These are phyloP conservation scores for Calonectria hawksworthii DNA, from an alignment of 2,329 filamentous ascomycete species.

Conservation along the genomic window DNA sequence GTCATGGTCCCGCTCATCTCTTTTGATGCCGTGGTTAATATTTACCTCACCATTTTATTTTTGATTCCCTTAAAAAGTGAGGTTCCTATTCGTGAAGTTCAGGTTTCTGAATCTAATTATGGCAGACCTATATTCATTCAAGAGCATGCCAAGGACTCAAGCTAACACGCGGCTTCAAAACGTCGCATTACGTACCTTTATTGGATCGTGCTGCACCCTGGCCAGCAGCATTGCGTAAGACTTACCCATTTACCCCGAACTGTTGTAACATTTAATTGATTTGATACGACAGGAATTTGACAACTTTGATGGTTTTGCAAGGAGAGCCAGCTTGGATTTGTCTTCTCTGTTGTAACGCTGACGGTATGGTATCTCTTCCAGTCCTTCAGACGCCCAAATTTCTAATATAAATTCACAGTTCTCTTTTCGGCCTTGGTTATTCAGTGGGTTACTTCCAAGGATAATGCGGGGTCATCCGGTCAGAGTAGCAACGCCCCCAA, in stretches of 20 bases:
- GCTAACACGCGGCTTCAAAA: slow-evolving; percentile 61
- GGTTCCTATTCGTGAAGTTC: slow-evolving; percentile 26
- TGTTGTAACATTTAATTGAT: slow-evolving; percentile 19
- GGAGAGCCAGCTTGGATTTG: slow-evolving; percentile 77
- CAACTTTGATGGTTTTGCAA: slow-evolving; percentile 68
- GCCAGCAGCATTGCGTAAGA: slow-evolving; percentile 69
- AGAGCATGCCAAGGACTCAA: slow-evolving; percentile 57
- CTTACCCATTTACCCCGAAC: not conserved
- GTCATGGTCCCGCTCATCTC: slow-evolving; percentile 73
- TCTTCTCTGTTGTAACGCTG: slow-evolving; percentile 74
- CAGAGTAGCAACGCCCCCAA: not conserved
- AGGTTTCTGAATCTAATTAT: not conserved
- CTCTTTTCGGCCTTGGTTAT: slow-evolving; percentile 73
- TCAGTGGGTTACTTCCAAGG: slow-evolving; percentile 69
- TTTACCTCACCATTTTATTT: slow-evolving; percentile 75
- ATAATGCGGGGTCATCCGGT: slow-evolving; percentile 55
- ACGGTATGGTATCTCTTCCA: slow-evolving; percentile 63
- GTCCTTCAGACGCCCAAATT: not conserved
- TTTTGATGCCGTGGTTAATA: slow-evolving; percentile 73
- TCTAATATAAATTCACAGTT: slow-evolving; percentile 54
- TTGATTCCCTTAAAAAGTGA: slow-evolving; percentile 70
- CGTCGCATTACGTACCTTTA: slow-evolving; percentile 70
- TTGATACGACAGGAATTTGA: slow-evolving; percentile 63
- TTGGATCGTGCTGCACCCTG: slow-evolving; percentile 70
- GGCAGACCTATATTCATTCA: slow-evolving; percentile 68